Base-by-base conservation (phyloP, 2,329 filamentous ascomycete genomes). In the Aspergillus texensis region DNA sequence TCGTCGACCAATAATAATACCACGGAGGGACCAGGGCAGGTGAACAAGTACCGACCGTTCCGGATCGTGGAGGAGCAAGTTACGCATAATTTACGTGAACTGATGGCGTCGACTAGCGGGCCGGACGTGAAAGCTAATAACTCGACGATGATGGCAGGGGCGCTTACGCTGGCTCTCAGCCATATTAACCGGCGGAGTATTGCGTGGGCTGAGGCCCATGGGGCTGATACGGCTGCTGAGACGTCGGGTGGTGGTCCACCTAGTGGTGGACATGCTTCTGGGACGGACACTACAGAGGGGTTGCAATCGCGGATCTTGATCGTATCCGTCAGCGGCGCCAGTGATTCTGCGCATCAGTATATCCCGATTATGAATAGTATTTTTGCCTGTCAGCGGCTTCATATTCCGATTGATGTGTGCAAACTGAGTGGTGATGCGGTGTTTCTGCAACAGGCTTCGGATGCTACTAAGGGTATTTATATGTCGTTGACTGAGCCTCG, bases 291-390 rank as follows among this genome's bases (percentile, higher is more conserved):
- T 26, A 79, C 68, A 28, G 71, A 71, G 57, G 71, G 86, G 21
- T 82, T 95, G 24, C 89, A 91, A 69, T 90, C 90, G 16, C 91
- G 95, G 64, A 96, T 99, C 72, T 85, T 99, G 60, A 89, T 98
- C 67, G 78, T 99, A 60, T 96, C 92, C 55, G 93, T 97, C 5
- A 96, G 92, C 54, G 93, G 93, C 16, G 96, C 93, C 45, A 93
- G 93, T 73, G 91, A 94, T 71, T 87, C 96, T 0, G 89, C 93
- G 6, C 91, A 87, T 65, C 89, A 98, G 78, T 99, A 99, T 81
- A 99, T 99, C 61, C 91, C 94, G 0, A 95, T 96, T 70, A 99
- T 99, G 95, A 99, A 99, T 80, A 88, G 91, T 71, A 96, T 98
- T 65, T 99, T 99, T 79, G 95, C 95, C 2, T 95, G 94, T 63